Base-by-base conservation (phyloP, 225 moss, liverwort and hornwort species). In the Physcomitrellopsis africana region DNA sequence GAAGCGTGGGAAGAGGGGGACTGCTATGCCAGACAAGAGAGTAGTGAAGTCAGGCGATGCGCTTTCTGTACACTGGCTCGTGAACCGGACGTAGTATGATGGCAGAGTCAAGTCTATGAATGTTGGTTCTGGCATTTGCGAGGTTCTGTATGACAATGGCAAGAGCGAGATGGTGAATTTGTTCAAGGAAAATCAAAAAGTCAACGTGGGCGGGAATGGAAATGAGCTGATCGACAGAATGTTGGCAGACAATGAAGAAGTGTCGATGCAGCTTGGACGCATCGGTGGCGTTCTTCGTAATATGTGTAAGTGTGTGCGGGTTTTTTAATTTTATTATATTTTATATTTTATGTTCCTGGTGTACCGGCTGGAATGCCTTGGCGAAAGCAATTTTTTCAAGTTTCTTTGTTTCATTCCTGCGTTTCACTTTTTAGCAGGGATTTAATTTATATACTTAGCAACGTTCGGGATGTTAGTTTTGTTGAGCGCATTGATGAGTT, bases 21-120 rank as follows among this genome's bases (percentile, higher is more conserved):
- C 54, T 71, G 75, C 75, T 75, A 83, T 79, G 74, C 79, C 44
- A 79, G 75, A 74, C 47, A 52, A 69, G 74, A 59, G 56, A 18
- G 23, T 26, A 18, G 42, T 52, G 53, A 24, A 16, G 41, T 19
- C 15, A 47, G 79, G 79, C 45, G 79, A 75, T 67, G 58, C 62
- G 60, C 72, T 79, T 24, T 63, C 71, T 18, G 75, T 79, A 16
- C 76, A 61, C 66, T 75, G 79, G 83, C 71, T 60, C 10, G 37
- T 61, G 5, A 75, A 83, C 71, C 29, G 42, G 42, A 53, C 51
- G 5, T 79, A 72, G 83, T 79, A 83, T 27, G 44, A 75, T 65
- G 83, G 83, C 60, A 53, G 52, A 51, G 79, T 83, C 13, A 14
- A 66, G 37, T 49, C 62, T 37, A 37, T 41, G 46, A 45, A 83